Conservation (phyloP, 176 grass and related monocot species). For the Aegilops umbellulata region DNA sequence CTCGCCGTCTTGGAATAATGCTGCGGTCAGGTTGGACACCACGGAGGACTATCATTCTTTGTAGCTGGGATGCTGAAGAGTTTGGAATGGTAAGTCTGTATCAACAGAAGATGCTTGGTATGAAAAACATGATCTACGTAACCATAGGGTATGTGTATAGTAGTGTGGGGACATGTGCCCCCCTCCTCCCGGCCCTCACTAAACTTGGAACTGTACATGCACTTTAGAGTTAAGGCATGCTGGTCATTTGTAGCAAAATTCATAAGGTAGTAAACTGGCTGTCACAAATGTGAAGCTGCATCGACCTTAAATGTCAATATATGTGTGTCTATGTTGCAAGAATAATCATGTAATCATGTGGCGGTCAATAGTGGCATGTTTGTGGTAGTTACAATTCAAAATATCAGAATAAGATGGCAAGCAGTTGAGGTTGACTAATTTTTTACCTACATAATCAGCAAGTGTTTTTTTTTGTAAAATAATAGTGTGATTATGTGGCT, state of each 20-base stretch:
- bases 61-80: conserved; percentile 96
- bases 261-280: too few relatives aligned
- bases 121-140: background rate
- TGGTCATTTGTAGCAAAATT: too few relatives aligned
- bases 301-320: too few relatives aligned
- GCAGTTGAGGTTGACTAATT: background rate
- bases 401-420: background rate
- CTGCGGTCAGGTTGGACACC: conserved; percentile 81
- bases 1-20: conserved; percentile 70
- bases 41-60: conserved; percentile 83
- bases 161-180: background rate
- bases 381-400: too few relatives aligned
- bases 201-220: background rate
- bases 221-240: background rate
- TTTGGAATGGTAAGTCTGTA: conserved; percentile 93
- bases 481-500: background rate
- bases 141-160: background rate
- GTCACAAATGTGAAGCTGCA: too few relatives aligned
- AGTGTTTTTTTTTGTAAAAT: background rate
- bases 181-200: background rate
- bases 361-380: too few relatives aligned
- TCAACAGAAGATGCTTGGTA: background rate
- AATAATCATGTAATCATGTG: too few relatives aligned
- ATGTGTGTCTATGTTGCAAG: too few relatives aligned
- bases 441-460: background rate